Conservation (phyloP, 306 rosid species). For the Pueraria montana region DNA sequence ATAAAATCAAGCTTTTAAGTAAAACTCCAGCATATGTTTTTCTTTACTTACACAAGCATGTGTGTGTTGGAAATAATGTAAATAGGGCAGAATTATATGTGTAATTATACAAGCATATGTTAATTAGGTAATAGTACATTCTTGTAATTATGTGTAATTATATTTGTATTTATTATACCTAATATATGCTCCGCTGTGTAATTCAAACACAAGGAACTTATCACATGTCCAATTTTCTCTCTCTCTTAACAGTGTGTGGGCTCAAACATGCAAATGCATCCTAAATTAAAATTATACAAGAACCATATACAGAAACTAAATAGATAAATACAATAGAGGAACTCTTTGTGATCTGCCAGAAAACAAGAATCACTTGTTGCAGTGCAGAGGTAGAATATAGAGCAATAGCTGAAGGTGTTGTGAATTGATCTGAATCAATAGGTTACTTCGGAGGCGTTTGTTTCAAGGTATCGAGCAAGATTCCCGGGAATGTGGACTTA, state of each 20-base stretch:
- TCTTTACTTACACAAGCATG: conserved; percentile 21
- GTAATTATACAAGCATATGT: too few species aligned
- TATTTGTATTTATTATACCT: not conserved
- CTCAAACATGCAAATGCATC: conserved; percentile 35
- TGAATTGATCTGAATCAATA: not conserved
- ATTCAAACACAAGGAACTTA: not conserved
- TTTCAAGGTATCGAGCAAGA: too few species aligned
- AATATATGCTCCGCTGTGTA: not conserved
- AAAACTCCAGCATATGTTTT: conserved; percentile 2
- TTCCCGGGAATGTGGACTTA: too few species aligned
- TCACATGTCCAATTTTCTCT: not conserved
- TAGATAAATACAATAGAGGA: conserved; percentile 20
- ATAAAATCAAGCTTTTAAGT: conserved; percentile 26
- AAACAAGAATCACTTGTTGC: not conserved
- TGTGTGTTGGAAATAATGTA: not conserved
- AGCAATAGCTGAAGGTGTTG: not conserved
- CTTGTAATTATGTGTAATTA: not conserved
- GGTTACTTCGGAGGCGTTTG: not conserved
- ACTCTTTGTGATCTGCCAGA: not conserved
- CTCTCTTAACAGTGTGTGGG: not conserved
- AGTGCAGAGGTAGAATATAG: not conserved
- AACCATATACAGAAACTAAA: conserved; percentile 7
- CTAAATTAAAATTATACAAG: conserved; percentile 28
- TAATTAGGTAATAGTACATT: not conserved
- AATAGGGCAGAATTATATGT: not conserved